Evolutionary conservation across 1,139 yeast genomes (phyloP).

Genomic region (Suhomyces wounanorum): DNA sequence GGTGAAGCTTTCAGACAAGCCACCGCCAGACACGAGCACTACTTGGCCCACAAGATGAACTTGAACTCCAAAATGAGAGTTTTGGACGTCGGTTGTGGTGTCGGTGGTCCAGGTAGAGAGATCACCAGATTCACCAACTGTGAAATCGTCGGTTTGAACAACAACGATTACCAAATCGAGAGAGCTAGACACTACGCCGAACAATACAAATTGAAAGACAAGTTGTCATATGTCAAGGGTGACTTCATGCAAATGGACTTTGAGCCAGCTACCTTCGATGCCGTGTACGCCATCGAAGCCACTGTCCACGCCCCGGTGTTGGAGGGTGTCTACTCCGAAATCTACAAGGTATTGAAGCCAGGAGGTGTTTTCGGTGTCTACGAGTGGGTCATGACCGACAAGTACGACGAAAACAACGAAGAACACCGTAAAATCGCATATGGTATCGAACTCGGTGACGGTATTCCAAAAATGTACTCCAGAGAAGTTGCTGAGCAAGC

Average conservation of each 20-base stretch:
- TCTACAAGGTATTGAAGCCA: slow-evolving; percentile 93
- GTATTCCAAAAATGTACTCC: slow-evolving; percentile 95
- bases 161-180: slow-evolving; percentile 95
- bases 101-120: slow-evolving; percentile 99
- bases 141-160: slow-evolving; percentile 85
- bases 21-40: slow-evolving; percentile 97
- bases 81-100: slow-evolving; percentile 98
- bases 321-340: slow-evolving; percentile 95
- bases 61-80: slow-evolving; percentile 80
- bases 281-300: slow-evolving; percentile 98
- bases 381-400: slow-evolving; percentile 99
- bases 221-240: slow-evolving; percentile 88
- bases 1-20: slow-evolving; percentile 96
- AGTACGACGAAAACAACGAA: slow-evolving; percentile 80
- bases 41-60: slow-evolving; percentile 84
- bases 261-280: slow-evolving; percentile 85
- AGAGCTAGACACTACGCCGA: slow-evolving; percentile 85
- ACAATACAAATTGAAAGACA: slow-evolving; percentile 63
- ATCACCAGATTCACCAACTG: slow-evolving; percentile 90
- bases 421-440: slow-evolving; percentile 94
- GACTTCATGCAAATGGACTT: slow-evolving; percentile 99
- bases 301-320: slow-evolving; percentile 97
- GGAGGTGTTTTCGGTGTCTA: slow-evolving; percentile 98
- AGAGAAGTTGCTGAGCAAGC: slow-evolving; percentile 87
- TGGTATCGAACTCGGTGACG: slow-evolving; percentile 98